phyloP scores from a whole-genome alignment of 176 grass and related monocot species.

The Tillandsia fasciculata region DNA sequence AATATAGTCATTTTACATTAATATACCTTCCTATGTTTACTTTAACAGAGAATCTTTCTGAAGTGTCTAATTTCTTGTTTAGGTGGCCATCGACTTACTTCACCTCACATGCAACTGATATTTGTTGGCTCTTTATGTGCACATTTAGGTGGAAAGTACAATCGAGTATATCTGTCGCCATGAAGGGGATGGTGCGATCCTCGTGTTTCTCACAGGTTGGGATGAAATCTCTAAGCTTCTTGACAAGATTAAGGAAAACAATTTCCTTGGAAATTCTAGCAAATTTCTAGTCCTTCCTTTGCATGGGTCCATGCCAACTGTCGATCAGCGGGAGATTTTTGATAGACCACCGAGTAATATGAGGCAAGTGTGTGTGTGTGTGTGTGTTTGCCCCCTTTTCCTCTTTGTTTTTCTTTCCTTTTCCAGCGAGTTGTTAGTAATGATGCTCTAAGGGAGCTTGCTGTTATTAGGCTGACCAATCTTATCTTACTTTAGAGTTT shows the following conservation, averaged over 20 bases:
- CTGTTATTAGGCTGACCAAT: no score
- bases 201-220: conserved; percentile 95
- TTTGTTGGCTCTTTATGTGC: neutral
- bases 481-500: no score
- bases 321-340: conserved; percentile 95
- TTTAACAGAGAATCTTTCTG: no score
- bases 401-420: conserved; percentile 12
- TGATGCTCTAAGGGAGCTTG: no score
- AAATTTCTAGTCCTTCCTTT: conserved; percentile 79
- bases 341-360: conserved; percentile 66
- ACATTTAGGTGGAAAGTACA: conserved; percentile 74
- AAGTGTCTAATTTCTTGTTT: no score
- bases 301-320: conserved; percentile 94
- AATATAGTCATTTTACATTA: no score
- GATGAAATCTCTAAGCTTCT: conserved; percentile 96
- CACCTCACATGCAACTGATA: neutral
- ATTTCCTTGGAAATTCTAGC: conserved; percentile 55
- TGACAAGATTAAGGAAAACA: conserved; percentile 77
- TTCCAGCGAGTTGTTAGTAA: no score
- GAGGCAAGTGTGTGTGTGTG: conserved; percentile 35
- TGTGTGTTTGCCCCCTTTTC: neutral
- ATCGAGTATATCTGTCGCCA: conserved; percentile 74
- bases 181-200: conserved; percentile 87
- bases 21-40: no score
- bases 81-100: no score